A percentile compares a stretch with the other conserved stretches of the same genome.
These are phyloP conservation scores for Antrodiella citrinella DNA, from an alignment of 768 basidiomycete genomes.

Conservation along the genomic window DNA sequence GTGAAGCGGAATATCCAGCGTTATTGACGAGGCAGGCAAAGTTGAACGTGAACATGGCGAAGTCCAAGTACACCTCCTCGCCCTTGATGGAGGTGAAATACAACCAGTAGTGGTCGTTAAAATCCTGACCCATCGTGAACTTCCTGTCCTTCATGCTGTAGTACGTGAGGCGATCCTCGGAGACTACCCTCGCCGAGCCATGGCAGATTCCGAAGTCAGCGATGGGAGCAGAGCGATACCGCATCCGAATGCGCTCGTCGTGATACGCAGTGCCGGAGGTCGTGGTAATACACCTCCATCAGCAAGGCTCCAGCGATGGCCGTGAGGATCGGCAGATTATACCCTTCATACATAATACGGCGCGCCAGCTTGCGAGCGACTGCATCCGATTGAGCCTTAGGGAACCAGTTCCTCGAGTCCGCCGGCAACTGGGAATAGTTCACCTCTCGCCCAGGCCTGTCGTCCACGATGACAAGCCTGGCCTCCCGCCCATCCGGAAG, in stretches of 20 bases:
- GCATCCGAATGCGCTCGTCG: constrained; percentile 26
- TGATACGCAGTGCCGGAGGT: constrained; percentile 12
- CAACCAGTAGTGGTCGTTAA: constrained; percentile 41
- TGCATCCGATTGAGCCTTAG: constrained; percentile 17
- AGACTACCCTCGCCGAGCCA: constrained; percentile 27
- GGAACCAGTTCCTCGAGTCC: constrained; percentile 27
- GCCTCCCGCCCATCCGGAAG: constrained; percentile 1
- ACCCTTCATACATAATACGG: constrained; percentile 22
- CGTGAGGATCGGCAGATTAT: constrained; percentile 25
- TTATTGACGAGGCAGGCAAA: constrained; percentile 20
- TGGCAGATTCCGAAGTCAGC: constrained; percentile 37
- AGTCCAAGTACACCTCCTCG: constrained; percentile 33
- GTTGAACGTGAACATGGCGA: constrained; percentile 37
- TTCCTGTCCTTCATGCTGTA: constrained; percentile 13
- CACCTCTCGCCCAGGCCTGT: too few relatives aligned
- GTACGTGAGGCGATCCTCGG: constrained; percentile 31
- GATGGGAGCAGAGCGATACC: constrained; percentile 31
- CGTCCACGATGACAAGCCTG: constrained; percentile 9
- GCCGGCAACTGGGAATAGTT: not conserved
- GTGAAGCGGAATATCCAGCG: not conserved
- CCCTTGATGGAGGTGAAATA: constrained; percentile 38
- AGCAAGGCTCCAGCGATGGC: constrained; percentile 28
- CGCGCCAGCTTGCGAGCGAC: constrained; percentile 23
- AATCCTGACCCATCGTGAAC: constrained; percentile 32
- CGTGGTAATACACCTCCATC: constrained; percentile 33